Base-by-base conservation (phyloP, 2,329 filamentous ascomycete genomes). In the Hypoxylon sp. region DNA sequence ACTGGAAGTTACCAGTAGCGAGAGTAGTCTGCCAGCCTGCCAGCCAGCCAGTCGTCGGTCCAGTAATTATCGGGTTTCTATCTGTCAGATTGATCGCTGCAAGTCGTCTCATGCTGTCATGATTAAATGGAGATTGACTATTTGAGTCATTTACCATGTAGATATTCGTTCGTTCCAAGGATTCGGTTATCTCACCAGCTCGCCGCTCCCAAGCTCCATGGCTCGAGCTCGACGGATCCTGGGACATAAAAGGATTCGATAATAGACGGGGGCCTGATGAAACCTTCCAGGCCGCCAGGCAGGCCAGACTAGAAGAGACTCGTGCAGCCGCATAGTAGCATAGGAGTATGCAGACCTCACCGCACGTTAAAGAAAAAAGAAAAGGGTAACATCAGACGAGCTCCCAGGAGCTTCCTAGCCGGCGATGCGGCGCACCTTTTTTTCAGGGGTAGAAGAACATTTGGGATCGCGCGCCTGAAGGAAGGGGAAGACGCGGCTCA, bases 101-200 rank as follows among this genome's bases (percentile, higher is more conserved):
- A n/a, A n/a, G n/a, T 24, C 58, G 20, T 20, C 37, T 41, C n/a
- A 49, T 38, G n/a, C n/a, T 26, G 49, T 37, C 31, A 48, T 41
- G 17, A 45, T 43, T 35, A 58, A 26, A 53, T 58, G 48, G 27
- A 59, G 35, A 48, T 47, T 45, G 31, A 17, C 18, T 15, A 40
- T 26, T 50, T 43, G n/a, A n/a, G n/a, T n/a, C n/a, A n/a, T n/a
- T n/a, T n/a, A n/a, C n/a, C n/a, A n/a, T n/a, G n/a, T n/a, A n/a
- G n/a, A n/a, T n/a, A 43, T 40, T 47, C 43, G 18, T 42, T 26
- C 48, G 33, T 48, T 48, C 55, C 55, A 45, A 47, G 49, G 47
- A 47, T 60, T 60, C 57, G 60, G 60, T 53, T 58, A 53, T 63
- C 60, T 60, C 40, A 43, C 42, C n/a, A n/a, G n/a, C n/a, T n/a